Evolutionary conservation across 2,329 filamentous ascomycete species (phyloP).

Genomic region (Fusarium drepaniforme): DNA sequence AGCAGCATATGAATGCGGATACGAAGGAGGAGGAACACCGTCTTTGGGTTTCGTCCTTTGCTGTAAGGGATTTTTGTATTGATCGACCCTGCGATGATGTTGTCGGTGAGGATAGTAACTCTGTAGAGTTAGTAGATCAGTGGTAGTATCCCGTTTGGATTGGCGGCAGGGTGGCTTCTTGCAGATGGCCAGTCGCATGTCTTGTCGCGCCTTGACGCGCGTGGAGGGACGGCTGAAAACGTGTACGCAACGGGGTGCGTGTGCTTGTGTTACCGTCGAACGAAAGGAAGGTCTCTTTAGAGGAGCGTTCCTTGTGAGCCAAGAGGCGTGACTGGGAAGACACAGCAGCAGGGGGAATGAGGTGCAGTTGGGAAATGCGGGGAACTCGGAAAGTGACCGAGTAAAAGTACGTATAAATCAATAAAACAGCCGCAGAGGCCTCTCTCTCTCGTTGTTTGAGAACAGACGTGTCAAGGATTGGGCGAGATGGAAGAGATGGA

Average conservation of each 20-base stretch:
- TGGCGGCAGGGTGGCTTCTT: constrained; percentile 9
- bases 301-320: not conserved
- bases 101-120: not conserved
- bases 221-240: not conserved
- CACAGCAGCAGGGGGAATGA: not conserved
- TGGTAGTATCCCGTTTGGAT: constrained; percentile 2
- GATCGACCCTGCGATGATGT: not conserved
- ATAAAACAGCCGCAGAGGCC: constrained; percentile 2
- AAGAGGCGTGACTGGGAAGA: not conserved
- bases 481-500: constrained; percentile 2
- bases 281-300: not conserved
- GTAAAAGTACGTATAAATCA: not conserved
- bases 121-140: not conserved
- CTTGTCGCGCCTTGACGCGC: not conserved
- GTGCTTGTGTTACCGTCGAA: not conserved
- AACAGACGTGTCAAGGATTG: constrained; percentile 6
- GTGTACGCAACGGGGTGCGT: not conserved
- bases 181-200: not conserved
- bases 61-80: constrained; percentile 6
- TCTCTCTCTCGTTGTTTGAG: constrained; percentile 12
- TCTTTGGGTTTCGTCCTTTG: not conserved
- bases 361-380: constrained; percentile 9
- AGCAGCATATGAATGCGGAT: not conserved
- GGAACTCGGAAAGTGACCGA: constrained; percentile 34
- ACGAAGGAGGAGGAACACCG: not conserved